Conservation (phyloP, 2,329 filamentous ascomycete species). For the Aspergillus quadricinctus region DNA sequence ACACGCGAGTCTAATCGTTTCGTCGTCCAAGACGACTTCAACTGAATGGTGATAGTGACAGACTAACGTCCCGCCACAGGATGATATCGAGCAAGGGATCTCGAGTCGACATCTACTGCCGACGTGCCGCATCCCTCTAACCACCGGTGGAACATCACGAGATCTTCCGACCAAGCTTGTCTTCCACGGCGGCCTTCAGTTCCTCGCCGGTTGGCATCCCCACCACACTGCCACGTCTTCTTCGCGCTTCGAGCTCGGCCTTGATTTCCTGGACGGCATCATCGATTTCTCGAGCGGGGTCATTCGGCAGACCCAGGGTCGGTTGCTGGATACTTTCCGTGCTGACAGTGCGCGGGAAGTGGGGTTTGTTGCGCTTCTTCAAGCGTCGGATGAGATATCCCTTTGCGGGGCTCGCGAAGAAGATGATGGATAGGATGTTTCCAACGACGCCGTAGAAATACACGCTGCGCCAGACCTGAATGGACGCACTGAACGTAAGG, state of each 20-base stretch:
- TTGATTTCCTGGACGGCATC: slow-evolving; percentile 73
- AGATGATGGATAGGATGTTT: slow-evolving; percentile 59
- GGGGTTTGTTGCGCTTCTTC: slow-evolving; percentile 50
- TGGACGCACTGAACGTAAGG: slow-evolving; percentile 65
- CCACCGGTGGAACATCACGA: slow-evolving; percentile 4
- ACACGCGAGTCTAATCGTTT: neutral
- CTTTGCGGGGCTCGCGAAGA: slow-evolving; percentile 80
- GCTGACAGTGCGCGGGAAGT: slow-evolving; percentile 46
- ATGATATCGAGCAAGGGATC: too few relatives aligned
- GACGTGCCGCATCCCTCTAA: neutral
- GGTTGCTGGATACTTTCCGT: slow-evolving; percentile 60
- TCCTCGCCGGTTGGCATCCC: slow-evolving; percentile 47
- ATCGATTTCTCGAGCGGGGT: slow-evolving; percentile 69
- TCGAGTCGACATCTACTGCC: too few relatives aligned
- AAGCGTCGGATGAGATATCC: slow-evolving; percentile 52
- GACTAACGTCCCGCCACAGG: too few relatives aligned
- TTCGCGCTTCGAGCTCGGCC: slow-evolving; percentile 63
- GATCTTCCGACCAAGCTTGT: slow-evolving; percentile 47
- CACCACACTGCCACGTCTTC: slow-evolving; percentile 43
- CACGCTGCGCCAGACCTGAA: slow-evolving; percentile 75
- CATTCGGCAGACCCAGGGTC: slow-evolving; percentile 72
- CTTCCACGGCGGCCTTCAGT: slow-evolving; percentile 50
- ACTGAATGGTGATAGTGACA: neutral
- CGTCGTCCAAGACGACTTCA: neutral
- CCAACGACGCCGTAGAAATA: slow-evolving; percentile 82